Evolutionary conservation across 1,139 yeast species (phyloP), one percentile per base, ranked within the genome.

Genomic region (Casaregolazyma lundiana): DNA sequence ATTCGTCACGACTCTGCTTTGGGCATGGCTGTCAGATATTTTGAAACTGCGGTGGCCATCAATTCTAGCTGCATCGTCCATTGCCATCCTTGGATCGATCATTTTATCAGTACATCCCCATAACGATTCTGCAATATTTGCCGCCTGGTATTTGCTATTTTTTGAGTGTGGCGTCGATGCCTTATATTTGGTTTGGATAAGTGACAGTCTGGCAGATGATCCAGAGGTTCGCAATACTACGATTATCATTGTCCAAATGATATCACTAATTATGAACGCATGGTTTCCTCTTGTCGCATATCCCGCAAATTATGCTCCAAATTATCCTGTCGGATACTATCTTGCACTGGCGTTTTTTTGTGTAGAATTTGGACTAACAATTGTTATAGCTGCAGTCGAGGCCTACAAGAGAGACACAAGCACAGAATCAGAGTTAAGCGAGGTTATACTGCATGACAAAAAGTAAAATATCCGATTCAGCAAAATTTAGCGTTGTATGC

Each of bases 31-130:
- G 41, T 75, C 78, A 8, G 84, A 83, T 64, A 62, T 77, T 37
- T 70, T 76, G 50, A 73, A 72, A 26, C 69, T 76, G 22, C 66
- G 85, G 48, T 77, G 81, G 77, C 75, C 72, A 43, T 84, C 84
- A 1, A 74, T 81, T 46, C 48, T 75, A 4, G 65, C 74, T 22
- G 75, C 84, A 0, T 85, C 80, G 58, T 48, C 64, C 1, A 60
- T 75, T 49, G 76, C 75, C 55, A 58, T 73, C 37, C 63, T 67
- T 6, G 73, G 76, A 2, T 68, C 70, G 42, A 61, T 69, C 16
- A 64, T 73, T 45, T 58, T 73, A 44, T 70, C 72, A 5, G 65
- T 65, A 5, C 73, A 76, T 76, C 49, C 66, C 35, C 71, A 71
- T 6, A 56, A 66, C 15, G 66, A 68, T 43, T 62, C 68, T 6